Evolutionary conservation across 345 rosid genomes (phyloP).

Genomic region (Fremontodendron californicum): DNA sequence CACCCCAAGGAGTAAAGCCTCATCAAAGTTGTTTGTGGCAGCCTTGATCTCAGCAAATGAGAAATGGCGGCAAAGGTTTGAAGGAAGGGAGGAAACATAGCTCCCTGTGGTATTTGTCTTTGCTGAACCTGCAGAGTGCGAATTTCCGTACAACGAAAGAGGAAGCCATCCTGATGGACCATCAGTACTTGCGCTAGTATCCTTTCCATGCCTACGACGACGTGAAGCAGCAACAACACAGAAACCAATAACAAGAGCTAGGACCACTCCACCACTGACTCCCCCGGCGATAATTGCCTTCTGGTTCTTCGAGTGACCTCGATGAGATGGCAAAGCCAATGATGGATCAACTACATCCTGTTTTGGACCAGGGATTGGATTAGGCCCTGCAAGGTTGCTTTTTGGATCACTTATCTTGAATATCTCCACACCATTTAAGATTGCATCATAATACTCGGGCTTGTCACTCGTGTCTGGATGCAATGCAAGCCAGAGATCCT

Average conservation of each 20-base stretch:
- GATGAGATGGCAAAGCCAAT: conserved; percentile 28
- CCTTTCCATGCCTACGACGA: conserved; percentile 51
- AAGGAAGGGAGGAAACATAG: conserved; percentile 86
- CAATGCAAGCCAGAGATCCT: conserved; percentile 82
- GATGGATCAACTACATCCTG: conserved; percentile 44
- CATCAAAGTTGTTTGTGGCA: conserved; percentile 91
- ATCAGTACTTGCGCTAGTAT: conserved; percentile 69
- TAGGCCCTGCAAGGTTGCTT: conserved; percentile 80
- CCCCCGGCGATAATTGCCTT: conserved; percentile 65
- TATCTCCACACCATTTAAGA: conserved; percentile 84
- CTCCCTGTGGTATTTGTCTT: conserved; percentile 97
- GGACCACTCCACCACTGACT: conserved; percentile 61
- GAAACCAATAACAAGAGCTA: conserved; percentile 55
- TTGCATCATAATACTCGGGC: conserved; percentile 55
- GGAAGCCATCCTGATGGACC: conserved; percentile 99
- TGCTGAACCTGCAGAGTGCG: conserved; percentile 87
- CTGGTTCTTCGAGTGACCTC: conserved; percentile 40
- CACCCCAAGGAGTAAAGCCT: conserved; percentile 82
- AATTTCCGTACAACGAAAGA: conserved; percentile 87
- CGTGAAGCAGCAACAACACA: conserved; percentile 44
- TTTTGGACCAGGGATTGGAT: conserved; percentile 69
- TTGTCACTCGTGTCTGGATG: conserved; percentile 37
- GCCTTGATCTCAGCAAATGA: conserved; percentile 93
- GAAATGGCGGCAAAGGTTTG: conserved; percentile 97
- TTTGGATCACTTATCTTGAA: conserved; percentile 53